Conservation (phyloP, 1,284 basidiomycete species). For the Volvariella volvacea region DNA sequence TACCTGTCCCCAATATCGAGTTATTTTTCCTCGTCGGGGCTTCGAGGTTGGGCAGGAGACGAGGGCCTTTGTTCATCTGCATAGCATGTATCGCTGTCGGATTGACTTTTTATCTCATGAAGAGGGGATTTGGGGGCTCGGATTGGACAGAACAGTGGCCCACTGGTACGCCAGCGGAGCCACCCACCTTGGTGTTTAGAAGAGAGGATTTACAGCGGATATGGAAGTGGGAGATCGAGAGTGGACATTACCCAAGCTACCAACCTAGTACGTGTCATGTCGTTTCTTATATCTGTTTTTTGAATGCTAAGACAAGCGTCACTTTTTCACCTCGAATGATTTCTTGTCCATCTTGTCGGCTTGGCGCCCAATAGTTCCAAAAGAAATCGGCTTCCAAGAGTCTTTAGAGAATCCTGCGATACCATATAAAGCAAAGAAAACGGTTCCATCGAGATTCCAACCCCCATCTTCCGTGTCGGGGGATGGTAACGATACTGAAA, state of each 20-base stretch:
- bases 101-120: conserved; percentile 36
- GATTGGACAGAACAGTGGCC: conserved; percentile 38
- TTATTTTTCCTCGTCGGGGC: neutral
- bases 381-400: conserved; percentile 41
- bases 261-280: conserved; percentile 40
- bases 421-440: conserved; percentile 25
- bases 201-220: conserved; percentile 59
- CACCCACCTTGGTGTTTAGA: conserved; percentile 57
- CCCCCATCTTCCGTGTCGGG: conserved; percentile 19
- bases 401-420: conserved; percentile 50
- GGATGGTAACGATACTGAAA: conserved; percentile 27
- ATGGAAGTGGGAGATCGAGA: conserved; percentile 75
- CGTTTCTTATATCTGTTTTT: neutral
- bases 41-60: conserved; percentile 6
- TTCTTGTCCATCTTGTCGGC: conserved; percentile 4
- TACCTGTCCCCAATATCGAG: conserved; percentile 48
- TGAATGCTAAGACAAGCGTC: neutral
- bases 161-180: conserved; percentile 36
- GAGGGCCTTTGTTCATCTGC: conserved; percentile 9
- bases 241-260: conserved; percentile 66
- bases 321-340: conserved; percentile 2
- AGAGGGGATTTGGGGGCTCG: conserved; percentile 28
- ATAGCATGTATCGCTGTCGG: conserved; percentile 33
- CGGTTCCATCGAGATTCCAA: conserved; percentile 30
- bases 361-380: conserved; percentile 39